These are phyloP conservation scores for Gynostemma pentaphyllum DNA, from an alignment of 306 rosid species.

Conservation along the genomic window DNA sequence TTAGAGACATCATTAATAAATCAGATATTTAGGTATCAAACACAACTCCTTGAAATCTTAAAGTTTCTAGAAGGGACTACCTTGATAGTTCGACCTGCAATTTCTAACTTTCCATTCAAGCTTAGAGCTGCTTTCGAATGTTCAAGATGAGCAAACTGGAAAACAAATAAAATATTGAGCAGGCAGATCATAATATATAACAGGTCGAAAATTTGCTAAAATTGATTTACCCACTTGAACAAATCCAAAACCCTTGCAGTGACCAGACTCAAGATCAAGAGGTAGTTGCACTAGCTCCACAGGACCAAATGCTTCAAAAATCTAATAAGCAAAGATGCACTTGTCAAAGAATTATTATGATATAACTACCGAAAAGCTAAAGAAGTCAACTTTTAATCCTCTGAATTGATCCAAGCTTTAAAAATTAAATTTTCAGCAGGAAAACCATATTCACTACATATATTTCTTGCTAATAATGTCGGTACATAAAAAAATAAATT, in stretches of 20 bases:
- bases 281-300: constrained; percentile 95
- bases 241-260: constrained; percentile 99
- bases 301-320: constrained; percentile 95
- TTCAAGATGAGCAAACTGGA: constrained; percentile 90
- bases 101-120: constrained; percentile 89
- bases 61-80: constrained; percentile 21
- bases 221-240: constrained; percentile 54
- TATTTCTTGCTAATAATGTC: background rate
- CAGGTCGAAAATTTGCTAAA: background rate
- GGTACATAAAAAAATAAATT: background rate
- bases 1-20: background rate
- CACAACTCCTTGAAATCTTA: background rate
- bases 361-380: background rate
- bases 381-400: background rate
- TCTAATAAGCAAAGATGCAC: constrained; percentile 27
- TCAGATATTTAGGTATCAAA: background rate
- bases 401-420: background rate
- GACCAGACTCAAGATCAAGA: constrained; percentile 89
- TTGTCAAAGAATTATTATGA: constrained; percentile 13
- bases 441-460: background rate
- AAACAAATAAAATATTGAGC: constrained; percentile 10
- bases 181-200: background rate
- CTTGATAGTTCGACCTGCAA: constrained; percentile 93
- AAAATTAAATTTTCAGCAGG: background rate
- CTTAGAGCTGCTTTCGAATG: constrained; percentile 96